Conservation (phyloP, 1,284 basidiomycete genomes). For the Trametes sp. region DNA sequence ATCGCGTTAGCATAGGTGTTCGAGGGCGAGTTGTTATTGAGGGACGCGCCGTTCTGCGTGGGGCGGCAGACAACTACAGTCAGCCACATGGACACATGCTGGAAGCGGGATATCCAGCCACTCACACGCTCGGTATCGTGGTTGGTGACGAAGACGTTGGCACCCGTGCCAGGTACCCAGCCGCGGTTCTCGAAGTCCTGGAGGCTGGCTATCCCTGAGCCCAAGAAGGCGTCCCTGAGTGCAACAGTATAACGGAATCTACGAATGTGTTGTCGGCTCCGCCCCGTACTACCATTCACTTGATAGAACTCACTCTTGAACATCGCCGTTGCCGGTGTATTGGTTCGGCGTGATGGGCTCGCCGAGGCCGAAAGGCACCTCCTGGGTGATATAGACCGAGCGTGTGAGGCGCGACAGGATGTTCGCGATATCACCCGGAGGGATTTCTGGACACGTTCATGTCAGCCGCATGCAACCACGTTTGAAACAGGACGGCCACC, state of each 20-base stretch:
- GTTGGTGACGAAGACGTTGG: conserved; percentile 74
- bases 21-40: conserved; percentile 67
- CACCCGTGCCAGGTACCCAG: conserved; percentile 60
- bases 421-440: conserved; percentile 58
- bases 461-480: not conserved
- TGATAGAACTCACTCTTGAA: conserved; percentile 70
- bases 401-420: conserved; percentile 55
- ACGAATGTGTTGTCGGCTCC: not conserved
- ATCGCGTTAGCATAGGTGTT: conserved; percentile 67
- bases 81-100: too few species aligned
- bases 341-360: conserved; percentile 62
- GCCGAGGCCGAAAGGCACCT: conserved; percentile 60
- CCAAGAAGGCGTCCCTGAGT: conserved; percentile 58
- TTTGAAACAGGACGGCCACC: conserved; percentile 45
- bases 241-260: conserved; percentile 71
- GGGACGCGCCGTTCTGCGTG: conserved; percentile 56
- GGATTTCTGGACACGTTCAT: conserved; percentile 52
- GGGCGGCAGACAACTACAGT: too few species aligned
- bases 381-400: conserved; percentile 64
- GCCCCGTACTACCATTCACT: too few species aligned
- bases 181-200: conserved; percentile 62
- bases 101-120: not conserved
- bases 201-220: conserved; percentile 58
- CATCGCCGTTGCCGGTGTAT: conserved; percentile 65
- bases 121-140: conserved; percentile 74